These are phyloP conservation scores for Tolypocladium album DNA, from an alignment of 2,329 filamentous ascomycete species.

Conservation along the genomic window DNA sequence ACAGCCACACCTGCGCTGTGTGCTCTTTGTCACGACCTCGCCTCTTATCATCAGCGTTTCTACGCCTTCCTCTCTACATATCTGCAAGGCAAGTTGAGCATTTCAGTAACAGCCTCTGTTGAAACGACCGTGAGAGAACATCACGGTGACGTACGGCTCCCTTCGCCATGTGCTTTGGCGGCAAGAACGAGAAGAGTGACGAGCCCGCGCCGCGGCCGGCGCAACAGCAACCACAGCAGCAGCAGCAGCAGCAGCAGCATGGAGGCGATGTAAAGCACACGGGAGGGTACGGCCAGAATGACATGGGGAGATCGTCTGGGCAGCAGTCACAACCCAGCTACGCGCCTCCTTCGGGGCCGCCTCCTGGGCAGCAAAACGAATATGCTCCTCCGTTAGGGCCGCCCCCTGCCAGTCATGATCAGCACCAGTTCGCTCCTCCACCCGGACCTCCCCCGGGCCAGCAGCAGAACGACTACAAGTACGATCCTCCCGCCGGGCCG, in stretches of 20 bases:
- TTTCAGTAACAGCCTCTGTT: too few relatives aligned
- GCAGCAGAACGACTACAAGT: background rate
- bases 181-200: conserved; percentile 27
- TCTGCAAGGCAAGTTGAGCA: background rate
- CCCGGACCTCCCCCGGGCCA: conserved; percentile 18
- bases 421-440: conserved; percentile 18
- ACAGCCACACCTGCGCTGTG: background rate
- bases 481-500: background rate
- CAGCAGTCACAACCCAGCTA: background rate
- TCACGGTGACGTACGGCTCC: background rate
- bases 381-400: conserved; percentile 9
- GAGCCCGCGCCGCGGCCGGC: conserved; percentile 29
- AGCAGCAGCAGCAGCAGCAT: background rate
- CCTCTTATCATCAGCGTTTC: background rate
- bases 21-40: background rate
- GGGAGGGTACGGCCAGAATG: background rate
- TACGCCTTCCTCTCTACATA: too few relatives aligned
- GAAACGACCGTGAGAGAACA: background rate
- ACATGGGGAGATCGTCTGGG: background rate
- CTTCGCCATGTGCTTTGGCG: conserved; percentile 38
- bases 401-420: conserved; percentile 16
- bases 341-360: background rate
- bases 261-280: conserved; percentile 13
- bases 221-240: conserved; percentile 7
- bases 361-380: background rate